Base-by-base conservation (phyloP, 768 basidiomycete genomes). In the Termitomyces sp. region DNA sequence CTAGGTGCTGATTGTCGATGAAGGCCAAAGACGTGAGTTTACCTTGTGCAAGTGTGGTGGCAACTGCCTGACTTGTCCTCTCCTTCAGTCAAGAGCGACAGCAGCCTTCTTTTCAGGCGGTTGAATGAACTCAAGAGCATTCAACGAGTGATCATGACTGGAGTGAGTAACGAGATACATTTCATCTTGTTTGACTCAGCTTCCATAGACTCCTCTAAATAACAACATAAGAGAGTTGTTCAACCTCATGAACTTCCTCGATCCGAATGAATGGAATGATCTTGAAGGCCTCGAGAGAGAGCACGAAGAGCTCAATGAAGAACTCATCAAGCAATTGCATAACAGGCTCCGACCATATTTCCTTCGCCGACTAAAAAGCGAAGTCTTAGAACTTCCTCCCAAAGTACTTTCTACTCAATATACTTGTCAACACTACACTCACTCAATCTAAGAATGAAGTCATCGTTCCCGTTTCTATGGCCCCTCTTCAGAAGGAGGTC, bases 181-280 rank as follows among this genome's bases (percentile, higher is more conserved):
- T 47, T 20, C 46, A 47, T 37, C 4, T 54, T 53, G 31, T 51
- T 27, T 59, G 46, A 65, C 62, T 65, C 18, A 59, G 41, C 4
- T 30, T 20, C 41, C 41, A 20, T 59, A 93, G 82, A 98, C 97
- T 0, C 96, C 96, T 0, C 72, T 98, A 58, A 98, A 98, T 72
- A 98, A 98, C 76, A 98, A 98, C 68, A 89, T 99, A 24, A 82
- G 93, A 49, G 97, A 99, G 73, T 73, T 99, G 27, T 96, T 98
- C 78, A 98, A 95, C 70, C 79, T 99, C 45, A 94, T 99, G 87
- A 92, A 94, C 70, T 98, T 98, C 76, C 81, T 98, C 18, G 92
- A 95, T 68, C 84, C 89, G 6, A 63, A 72, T 13, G 77, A 89
- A 61, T 93, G 92, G 92, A 69, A 73, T 6, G 85, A 98, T 68